A percentile compares a stretch with the other conserved stretches of the same genome.
These are phyloP conservation scores for Pouteria campechiana DNA, from an alignment of 179 eudicot species.

Conservation along the genomic window DNA sequence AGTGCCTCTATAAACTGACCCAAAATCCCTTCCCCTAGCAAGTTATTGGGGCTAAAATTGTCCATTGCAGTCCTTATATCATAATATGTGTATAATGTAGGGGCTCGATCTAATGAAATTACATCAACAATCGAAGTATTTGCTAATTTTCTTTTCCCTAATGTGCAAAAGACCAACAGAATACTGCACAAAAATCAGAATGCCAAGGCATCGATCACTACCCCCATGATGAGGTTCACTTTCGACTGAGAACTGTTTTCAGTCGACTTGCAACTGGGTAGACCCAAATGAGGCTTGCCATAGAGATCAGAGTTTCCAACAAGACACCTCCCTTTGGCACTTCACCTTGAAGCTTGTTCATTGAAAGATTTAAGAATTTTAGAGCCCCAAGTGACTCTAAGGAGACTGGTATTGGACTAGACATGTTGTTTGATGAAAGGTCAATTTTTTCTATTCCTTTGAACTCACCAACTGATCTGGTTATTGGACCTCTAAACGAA, in stretches of 20 bases:
- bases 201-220: not conserved
- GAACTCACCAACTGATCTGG: slow-evolving; percentile 7
- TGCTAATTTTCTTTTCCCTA: not conserved
- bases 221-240: not conserved
- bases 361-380: slow-evolving; percentile 4
- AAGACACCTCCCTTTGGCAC: slow-evolving; percentile 8
- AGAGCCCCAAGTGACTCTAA: slow-evolving; percentile 4
- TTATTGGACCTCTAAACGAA: slow-evolving; percentile 5
- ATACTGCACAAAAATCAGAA: not conserved
- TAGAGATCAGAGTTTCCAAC: slow-evolving; percentile 7
- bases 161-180: not conserved
- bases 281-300: slow-evolving; percentile 5
- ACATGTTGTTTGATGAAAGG: slow-evolving; percentile 3
- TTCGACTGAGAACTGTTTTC: not conserved
- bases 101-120: not conserved
- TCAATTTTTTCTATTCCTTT: slow-evolving; percentile 3
- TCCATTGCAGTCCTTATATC: slow-evolving; percentile 5
- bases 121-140: not conserved
- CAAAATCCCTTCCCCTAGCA: slow-evolving; percentile 8
- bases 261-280: slow-evolving; percentile 5
- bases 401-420: slow-evolving; percentile 2
- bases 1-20: slow-evolving; percentile 6
- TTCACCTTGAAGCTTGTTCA: slow-evolving; percentile 6
- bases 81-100: slow-evolving; percentile 2
- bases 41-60: not conserved